These are phyloP conservation scores for Alternaria gansuensis DNA, from an alignment of 2,329 filamentous ascomycete species.

Conservation along the genomic window DNA sequence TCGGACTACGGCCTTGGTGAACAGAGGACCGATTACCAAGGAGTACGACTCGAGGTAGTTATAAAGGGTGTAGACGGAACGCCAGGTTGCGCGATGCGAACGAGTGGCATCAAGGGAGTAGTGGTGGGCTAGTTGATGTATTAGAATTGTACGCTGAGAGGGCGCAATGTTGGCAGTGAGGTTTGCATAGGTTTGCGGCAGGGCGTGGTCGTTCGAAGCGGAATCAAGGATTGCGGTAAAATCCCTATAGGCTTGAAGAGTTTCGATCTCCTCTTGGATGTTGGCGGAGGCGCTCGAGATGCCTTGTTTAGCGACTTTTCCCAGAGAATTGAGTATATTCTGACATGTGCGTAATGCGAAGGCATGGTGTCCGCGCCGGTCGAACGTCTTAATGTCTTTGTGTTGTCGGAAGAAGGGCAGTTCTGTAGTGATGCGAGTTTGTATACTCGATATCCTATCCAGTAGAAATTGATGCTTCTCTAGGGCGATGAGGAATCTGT, in stretches of 20 bases:
- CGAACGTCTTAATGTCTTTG: conserved; percentile 2
- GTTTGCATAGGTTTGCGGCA: conserved; percentile 38
- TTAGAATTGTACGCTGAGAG: conserved; percentile 29
- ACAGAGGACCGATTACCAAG: conserved; percentile 40
- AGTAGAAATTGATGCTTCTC: conserved; percentile 18
- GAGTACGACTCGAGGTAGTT: conserved; percentile 34
- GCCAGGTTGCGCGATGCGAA: conserved; percentile 33
- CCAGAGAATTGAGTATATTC: conserved; percentile 18
- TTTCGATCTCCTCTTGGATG: background rate
- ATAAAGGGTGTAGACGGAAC: conserved; percentile 43
- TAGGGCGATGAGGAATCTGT: conserved; percentile 23
- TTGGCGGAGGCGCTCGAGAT: background rate
- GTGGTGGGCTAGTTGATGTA: conserved; percentile 48
- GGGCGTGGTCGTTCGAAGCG: conserved; percentile 32
- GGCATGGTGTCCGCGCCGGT: conserved; percentile 19
- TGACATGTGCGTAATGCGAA: conserved; percentile 17
- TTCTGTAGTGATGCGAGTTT: conserved; percentile 11
- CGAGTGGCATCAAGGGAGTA: conserved; percentile 42
- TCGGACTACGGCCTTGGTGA: conserved; percentile 43
- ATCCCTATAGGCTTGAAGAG: conserved; percentile 27
- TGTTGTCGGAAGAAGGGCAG: conserved; percentile 17
- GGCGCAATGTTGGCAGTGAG: conserved; percentile 24
- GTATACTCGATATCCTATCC: conserved; percentile 18
- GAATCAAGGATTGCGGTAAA: conserved; percentile 40
- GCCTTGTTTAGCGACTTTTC: conserved; percentile 4